Conservation (phyloP, 2,329 filamentous ascomycete species). For the Kalmusia sp. region DNA sequence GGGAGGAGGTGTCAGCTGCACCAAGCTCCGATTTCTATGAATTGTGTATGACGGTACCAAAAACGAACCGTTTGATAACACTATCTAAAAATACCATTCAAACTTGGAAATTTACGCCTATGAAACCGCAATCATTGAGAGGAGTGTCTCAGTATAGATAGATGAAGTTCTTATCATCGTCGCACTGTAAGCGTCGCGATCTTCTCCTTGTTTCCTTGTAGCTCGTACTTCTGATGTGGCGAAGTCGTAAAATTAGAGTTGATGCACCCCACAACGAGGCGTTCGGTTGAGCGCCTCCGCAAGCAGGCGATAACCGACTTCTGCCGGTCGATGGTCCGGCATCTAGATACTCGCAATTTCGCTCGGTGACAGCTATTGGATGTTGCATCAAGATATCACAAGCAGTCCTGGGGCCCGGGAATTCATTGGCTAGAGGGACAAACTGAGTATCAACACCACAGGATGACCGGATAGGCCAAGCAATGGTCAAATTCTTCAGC, state of each 20-base stretch:
- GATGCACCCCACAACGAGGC: slow-evolving; percentile 7
- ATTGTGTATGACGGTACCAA: too few relatives aligned
- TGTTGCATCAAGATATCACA: neutral
- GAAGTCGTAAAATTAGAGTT: neutral
- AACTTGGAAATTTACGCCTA: too few relatives aligned
- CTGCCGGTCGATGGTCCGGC: neutral
- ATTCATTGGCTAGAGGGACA: neutral
- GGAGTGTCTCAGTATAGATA: too few relatives aligned
- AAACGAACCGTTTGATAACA: too few relatives aligned
- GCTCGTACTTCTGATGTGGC: neutral
- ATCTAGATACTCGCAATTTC: neutral
- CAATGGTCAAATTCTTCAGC: neutral
- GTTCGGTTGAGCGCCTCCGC: slow-evolving; percentile 1
- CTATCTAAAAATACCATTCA: too few relatives aligned
- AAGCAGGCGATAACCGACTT: slow-evolving; percentile 4
- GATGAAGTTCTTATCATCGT: too few relatives aligned
- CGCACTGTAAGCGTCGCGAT: too few relatives aligned
- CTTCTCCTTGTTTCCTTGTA: too few relatives aligned
- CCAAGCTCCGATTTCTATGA: too few relatives aligned
- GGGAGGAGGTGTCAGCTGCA: too few relatives aligned
- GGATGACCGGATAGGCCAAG: slow-evolving; percentile 1
- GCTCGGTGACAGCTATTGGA: neutral
- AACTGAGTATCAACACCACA: neutral
- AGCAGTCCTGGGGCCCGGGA: too few relatives aligned
- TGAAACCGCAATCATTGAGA: too few relatives aligned